Evolutionary conservation across 2,329 filamentous ascomycete species (phyloP).

Genomic region (Helminthosporium solani): DNA sequence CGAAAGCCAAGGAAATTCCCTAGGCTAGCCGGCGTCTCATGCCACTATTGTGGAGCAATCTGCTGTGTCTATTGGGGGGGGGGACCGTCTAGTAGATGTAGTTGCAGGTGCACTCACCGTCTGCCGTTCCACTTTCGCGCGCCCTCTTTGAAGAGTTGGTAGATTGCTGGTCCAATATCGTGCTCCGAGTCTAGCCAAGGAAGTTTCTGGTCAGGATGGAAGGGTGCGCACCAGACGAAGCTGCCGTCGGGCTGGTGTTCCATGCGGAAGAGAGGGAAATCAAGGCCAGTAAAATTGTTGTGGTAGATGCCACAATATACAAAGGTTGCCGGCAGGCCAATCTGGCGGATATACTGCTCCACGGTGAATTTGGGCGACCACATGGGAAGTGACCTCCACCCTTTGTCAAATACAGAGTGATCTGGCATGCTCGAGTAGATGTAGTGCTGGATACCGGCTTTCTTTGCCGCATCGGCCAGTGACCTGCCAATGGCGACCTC

Average conservation of each 20-base stretch:
- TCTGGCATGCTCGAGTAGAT: constrained; percentile 98
- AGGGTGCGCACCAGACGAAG: constrained; percentile 91
- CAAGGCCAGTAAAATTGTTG: constrained; percentile 95
- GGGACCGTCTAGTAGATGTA: neutral
- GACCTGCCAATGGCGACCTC: constrained; percentile 87
- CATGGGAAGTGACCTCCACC: constrained; percentile 80
- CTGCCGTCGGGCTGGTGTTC: constrained; percentile 80
- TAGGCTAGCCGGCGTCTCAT: neutral
- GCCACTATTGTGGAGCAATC: constrained; percentile 15
- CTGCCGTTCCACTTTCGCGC: constrained; percentile 77
- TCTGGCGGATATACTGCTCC: constrained; percentile 83
- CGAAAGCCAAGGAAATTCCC: constrained; percentile 3
- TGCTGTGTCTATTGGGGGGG: constrained; percentile 16
- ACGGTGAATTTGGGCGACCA: constrained; percentile 93
- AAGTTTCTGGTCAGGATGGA: constrained; percentile 82
- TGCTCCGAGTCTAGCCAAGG: constrained; percentile 97
- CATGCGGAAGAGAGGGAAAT: constrained; percentile 95
- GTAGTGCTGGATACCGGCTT: constrained; percentile 81
- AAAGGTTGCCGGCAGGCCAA: constrained; percentile 84
- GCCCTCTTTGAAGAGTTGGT: constrained; percentile 95
- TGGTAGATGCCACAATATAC: constrained; percentile 98
- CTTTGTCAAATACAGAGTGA: constrained; percentile 73
- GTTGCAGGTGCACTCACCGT: constrained; percentile 52
- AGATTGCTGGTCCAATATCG: constrained; percentile 85
- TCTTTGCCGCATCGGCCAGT: constrained; percentile 85